Evolutionary conservation across 2,329 filamentous ascomycete species (phyloP).

Genomic region (Epichloe aotearoae): DNA sequence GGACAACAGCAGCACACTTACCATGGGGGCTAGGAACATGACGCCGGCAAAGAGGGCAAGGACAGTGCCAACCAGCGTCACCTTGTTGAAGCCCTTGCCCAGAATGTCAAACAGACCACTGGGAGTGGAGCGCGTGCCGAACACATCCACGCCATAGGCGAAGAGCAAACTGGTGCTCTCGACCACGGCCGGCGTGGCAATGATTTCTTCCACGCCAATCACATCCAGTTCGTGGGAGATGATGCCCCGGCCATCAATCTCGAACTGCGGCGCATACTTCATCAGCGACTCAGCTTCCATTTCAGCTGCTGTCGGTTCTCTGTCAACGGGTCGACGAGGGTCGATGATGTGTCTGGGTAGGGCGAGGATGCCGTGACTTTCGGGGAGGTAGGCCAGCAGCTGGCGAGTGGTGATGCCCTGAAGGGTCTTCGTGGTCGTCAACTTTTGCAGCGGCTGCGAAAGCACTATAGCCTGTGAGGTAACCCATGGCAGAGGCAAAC

Average conservation of each 20-base stretch:
- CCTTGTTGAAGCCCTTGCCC: conserved; percentile 86
- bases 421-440: conserved; percentile 76
- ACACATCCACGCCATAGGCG: conserved; percentile 79
- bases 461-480: conserved; percentile 72
- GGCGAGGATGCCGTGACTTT: conserved; percentile 60
- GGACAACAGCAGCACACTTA: conserved; percentile 32
- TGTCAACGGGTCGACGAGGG: conserved; percentile 71
- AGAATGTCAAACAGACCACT: conserved; percentile 86
- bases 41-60: conserved; percentile 67
- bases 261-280: conserved; percentile 61
- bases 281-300: conserved; percentile 66
- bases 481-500: conserved; percentile 55
- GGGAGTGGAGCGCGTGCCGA: conserved; percentile 74
- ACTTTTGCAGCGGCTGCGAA: conserved; percentile 60
- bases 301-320: conserved; percentile 70
- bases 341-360: conserved; percentile 72
- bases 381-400: conserved; percentile 65
- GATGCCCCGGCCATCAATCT: conserved; percentile 70
- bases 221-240: conserved; percentile 76
- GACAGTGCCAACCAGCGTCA: conserved; percentile 73
- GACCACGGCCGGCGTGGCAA: conserved; percentile 64
- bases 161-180: conserved; percentile 89
- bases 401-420: conserved; percentile 84
- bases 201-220: conserved; percentile 57
- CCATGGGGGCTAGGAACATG: conserved; percentile 68